phyloP scores from a whole-genome alignment of 2,329 filamentous ascomycete species.

The Corynespora cassiicola region DNA sequence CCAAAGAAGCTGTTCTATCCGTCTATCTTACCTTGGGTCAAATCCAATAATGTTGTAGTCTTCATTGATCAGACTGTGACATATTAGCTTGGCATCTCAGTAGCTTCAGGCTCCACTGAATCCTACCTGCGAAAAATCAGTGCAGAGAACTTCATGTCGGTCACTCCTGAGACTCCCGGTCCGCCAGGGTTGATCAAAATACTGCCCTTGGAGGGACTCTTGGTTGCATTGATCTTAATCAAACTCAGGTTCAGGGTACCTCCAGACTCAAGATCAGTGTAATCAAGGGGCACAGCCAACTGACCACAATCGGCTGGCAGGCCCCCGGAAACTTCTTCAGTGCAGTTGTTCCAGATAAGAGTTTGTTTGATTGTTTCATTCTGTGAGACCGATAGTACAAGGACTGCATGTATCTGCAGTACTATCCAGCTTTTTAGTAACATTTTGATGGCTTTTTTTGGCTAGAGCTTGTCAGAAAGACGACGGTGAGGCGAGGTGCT shows the following conservation, averaged over 20 bases:
- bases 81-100: no score
- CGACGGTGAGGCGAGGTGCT: no score
- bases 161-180: slow-evolving; percentile 17
- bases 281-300: slow-evolving; percentile 56
- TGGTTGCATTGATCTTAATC: slow-evolving; percentile 17
- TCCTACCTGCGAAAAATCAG: no score
- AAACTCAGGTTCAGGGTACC: slow-evolving; percentile 16
- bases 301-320: slow-evolving; percentile 59
- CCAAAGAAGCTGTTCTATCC: slow-evolving; percentile 20
- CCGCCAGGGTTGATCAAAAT: slow-evolving; percentile 31
- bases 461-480: no score
- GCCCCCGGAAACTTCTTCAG: no score
- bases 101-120: no score
- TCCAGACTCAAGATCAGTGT: slow-evolving; percentile 6
- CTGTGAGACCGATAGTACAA: no score
- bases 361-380: no score
- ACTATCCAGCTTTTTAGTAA: no score
- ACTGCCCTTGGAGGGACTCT: slow-evolving; percentile 19
- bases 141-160: slow-evolving; percentile 7
- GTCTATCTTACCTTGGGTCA: slow-evolving; percentile 5
- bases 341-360: no score
- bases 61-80: slow-evolving; percentile 14
- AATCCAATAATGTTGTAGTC: slow-evolving; percentile 19
- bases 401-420: no score
- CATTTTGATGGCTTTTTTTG: no score